Evolutionary conservation across 495 filamentous ascomycete species (phyloP), one percentile per base, ranked within the genome.

Genomic region (Alectoria sarmentosa): DNA sequence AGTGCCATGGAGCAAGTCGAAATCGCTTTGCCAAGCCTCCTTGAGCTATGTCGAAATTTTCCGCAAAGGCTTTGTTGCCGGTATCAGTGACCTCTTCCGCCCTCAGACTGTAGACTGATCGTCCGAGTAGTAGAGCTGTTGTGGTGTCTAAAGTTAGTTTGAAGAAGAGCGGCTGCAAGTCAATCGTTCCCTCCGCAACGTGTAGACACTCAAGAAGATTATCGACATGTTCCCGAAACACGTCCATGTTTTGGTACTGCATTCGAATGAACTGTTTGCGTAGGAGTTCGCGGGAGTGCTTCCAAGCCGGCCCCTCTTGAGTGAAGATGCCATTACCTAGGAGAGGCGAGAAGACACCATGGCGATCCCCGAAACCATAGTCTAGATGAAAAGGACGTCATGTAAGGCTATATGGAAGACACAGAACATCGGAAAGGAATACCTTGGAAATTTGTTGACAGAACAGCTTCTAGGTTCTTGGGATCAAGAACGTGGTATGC

Each of bases 231-330:
- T 72, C 65, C 56, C 81, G 79, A 60, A 83, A 78, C 46, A 74
- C 75, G 21, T 73, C 68, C 21, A 80, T 65, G 49, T 83, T 74
- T 19, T 65, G 44, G 62, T 75, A 69, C 79, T 68, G 71, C 4
- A 62, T 66, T 26, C 71, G 68, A 10, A 73, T 68, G 63, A 84
- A 83, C 48, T 77, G 76, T 5, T 67, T 78, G 3, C 76, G 73
- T 9, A 85, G 73, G 7, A 83, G 70, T 37, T 79, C 76, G 26
- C 82, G 73, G 0, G 79, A 83, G 39, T 76, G 78, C 63, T 77
- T 77, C 83, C 84, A 86, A 4, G 72, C 61, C 49, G 59, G 44
- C 1, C 83, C 82, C 36, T 84, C 80, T 56, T 81, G 77, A 15
- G 60, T 66, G 52, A 74, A 75, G 46, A 74, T 76, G 30, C 72